Evolutionary conservation across 2,329 filamentous ascomycete genomes (phyloP), one percentile per base, ranked within the genome.

Genomic region (Emericellopsis atlantica): DNA sequence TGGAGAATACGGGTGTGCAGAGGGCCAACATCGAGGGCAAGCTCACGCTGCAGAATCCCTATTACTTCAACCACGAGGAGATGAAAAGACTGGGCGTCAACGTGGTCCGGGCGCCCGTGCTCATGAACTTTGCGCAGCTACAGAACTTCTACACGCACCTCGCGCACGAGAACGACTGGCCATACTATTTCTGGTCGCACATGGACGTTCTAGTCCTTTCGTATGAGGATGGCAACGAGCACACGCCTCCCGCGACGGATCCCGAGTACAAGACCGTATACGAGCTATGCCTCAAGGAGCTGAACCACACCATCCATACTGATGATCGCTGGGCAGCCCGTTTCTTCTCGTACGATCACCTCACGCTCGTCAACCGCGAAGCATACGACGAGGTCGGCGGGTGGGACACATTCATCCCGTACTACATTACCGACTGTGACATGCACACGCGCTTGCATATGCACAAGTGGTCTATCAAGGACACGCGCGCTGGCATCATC

Each of bases 1-100:
- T 78, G 23, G 74, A 79, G 49, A 79, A 79, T 54, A 78, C 69
- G 5, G 73, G 73, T 6, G 67, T 67, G 12, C 70, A 74, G 51
- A 57, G 69, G 41, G 65, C 69, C 38, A 78, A 78, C 49, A 51
- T 57, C n/a, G 54, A 60, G 8, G 65, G 62, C 3, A 56, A 60
- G 29, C 59, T 77, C 4, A 62, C 63, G 1, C 57, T 71, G 0
- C 67, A 76, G 45, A 75, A 78, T 44, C 74, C 70, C 0, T 75
- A 70, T 54, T 76, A 65, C 51, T 57, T 79, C 18, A 69, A 76
- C 53, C 67, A 78, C 48, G 61, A 58, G 1, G 56, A 61, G 5
- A 62, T 78, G 12, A 44, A 58, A 5, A 56, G 60, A n/a, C 66
- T 77, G 15, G 72, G 71, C 26, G 70, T 76, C 24, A 64, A 69